phyloP scores from a whole-genome alignment of 192 early-diverging fungal species.

The Coemansia guatemalensis region DNA sequence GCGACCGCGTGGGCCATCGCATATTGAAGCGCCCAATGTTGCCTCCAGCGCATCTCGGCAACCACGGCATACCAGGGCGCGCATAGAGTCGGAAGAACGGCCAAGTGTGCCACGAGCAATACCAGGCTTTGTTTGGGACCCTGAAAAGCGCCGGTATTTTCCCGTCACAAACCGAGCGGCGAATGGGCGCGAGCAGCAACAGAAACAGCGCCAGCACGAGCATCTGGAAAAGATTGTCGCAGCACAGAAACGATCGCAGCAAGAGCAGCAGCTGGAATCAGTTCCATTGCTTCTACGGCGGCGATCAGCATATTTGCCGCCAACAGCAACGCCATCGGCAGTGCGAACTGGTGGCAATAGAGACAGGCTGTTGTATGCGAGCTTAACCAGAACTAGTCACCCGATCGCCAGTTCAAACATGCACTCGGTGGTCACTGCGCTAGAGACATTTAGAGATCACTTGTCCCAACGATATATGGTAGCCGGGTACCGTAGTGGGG shows the following conservation, averaged over 20 bases:
- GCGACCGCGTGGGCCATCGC: conserved; percentile 9
- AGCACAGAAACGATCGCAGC: conserved; percentile 5
- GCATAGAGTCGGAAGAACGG: not conserved
- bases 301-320: conserved; percentile 3
- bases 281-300: conserved; percentile 21
- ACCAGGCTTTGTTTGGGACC: conserved; percentile 49
- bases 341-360: not conserved
- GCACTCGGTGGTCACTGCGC: conserved; percentile 14
- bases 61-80: not conserved
- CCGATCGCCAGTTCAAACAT: not conserved
- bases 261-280: not conserved
- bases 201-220: conserved; percentile 19
- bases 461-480: conserved; percentile 2
- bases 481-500: conserved; percentile 4
- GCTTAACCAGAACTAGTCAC: conserved; percentile 5
- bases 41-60: not conserved
- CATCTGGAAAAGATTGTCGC: conserved; percentile 5
- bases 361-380: conserved; percentile 11
- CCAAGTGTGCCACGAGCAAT: conserved; percentile 14
- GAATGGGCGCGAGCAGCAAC: conserved; percentile 16
- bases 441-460: conserved; percentile 1
- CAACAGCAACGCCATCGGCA: not conserved
- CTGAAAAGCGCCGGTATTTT: conserved; percentile 40
- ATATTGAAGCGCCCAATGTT: not conserved
- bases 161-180: conserved; percentile 32